phyloP scores from a whole-genome alignment of 2,329 filamentous ascomycete genomes.

The Clarireedia paspali region DNA sequence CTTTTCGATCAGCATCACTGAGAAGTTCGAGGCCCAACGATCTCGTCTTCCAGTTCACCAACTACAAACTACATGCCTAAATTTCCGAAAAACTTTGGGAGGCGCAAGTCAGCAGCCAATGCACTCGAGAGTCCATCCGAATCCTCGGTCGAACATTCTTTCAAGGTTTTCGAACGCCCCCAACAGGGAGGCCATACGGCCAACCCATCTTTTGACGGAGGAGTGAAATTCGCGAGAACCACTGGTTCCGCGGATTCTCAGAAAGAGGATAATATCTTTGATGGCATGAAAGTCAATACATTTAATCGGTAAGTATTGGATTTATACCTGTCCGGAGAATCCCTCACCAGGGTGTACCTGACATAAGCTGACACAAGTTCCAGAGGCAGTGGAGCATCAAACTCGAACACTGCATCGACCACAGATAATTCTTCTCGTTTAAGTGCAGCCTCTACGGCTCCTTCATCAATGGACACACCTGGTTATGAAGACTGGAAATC shows the following conservation, averaged over 20 bases:
- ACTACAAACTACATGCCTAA: constrained; percentile 29
- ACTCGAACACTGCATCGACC: constrained; percentile 29
- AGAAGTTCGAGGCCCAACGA: constrained; percentile 6
- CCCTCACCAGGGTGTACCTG: constrained; percentile 11
- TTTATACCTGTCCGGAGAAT: neutral
- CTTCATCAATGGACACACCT: constrained; percentile 27
- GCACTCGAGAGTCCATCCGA: constrained; percentile 20
- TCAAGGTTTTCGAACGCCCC: constrained; percentile 30
- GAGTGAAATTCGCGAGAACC: constrained; percentile 22
- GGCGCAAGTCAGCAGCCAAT: constrained; percentile 29
- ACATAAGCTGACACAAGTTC: constrained; percentile 11
- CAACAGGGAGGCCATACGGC: constrained; percentile 10
- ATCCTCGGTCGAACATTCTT: constrained; percentile 21
- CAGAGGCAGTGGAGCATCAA: constrained; percentile 30
- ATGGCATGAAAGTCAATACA: constrained; percentile 18
- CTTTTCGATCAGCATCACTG: neutral
- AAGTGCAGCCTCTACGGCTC: constrained; percentile 29
- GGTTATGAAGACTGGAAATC: constrained; percentile 25
- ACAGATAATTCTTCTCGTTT: constrained; percentile 30
- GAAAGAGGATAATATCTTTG: constrained; percentile 30
- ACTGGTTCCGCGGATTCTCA: constrained; percentile 17
- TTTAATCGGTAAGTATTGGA: constrained; percentile 28
- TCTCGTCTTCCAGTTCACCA: constrained; percentile 9
- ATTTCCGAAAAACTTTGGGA: constrained; percentile 29
- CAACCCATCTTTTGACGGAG: constrained; percentile 28